Conservation (phyloP, 2,329 filamentous ascomycete genomes). For the Colletotrichum costaricense region DNA sequence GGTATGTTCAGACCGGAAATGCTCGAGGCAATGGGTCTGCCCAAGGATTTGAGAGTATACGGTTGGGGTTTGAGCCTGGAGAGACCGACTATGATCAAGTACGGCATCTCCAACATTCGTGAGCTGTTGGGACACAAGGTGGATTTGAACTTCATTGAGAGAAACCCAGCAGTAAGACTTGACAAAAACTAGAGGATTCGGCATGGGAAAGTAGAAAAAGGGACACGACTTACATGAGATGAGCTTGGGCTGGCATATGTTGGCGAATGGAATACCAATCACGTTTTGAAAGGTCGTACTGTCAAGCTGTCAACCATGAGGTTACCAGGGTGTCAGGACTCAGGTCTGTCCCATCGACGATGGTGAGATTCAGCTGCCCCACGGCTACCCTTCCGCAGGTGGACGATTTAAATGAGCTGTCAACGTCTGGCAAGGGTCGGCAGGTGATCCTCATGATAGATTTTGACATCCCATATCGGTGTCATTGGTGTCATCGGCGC, state of each 20-base stretch:
- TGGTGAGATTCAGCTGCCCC: not conserved
- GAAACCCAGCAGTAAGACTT: constrained; percentile 89
- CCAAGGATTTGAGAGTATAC: constrained; percentile 91
- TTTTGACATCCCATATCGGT: constrained; percentile 6
- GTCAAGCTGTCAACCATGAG: not conserved
- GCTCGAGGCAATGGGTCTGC: constrained; percentile 93
- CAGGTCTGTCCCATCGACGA: not conserved
- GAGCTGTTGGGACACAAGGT: constrained; percentile 96
- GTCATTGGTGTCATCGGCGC: constrained; percentile 28
- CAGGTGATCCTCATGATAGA: constrained; percentile 27
- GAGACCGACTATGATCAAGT: constrained; percentile 98
- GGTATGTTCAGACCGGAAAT: constrained; percentile 99
- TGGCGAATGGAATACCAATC: constrained; percentile 35
- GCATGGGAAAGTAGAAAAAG: constrained; percentile 7
- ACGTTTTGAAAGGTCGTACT: constrained; percentile 20
- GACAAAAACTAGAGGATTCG: constrained; percentile 76
- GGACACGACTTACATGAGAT: constrained; percentile 31
- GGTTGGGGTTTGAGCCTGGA: constrained; percentile 90
- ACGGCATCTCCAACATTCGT: constrained; percentile 87
- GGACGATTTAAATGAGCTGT: constrained; percentile 13
- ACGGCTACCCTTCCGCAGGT: not conserved
- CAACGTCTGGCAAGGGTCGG: constrained; percentile 1
- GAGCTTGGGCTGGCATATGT: constrained; percentile 32
- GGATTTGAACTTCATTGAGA: constrained; percentile 91
- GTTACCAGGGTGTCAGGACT: not conserved